Percentiles rank a stretch among this genome's conserved stretches.
These are phyloP conservation scores for Suillus ampliporus DNA, from an alignment of 768 basidiomycete species.

Conservation along the genomic window DNA sequence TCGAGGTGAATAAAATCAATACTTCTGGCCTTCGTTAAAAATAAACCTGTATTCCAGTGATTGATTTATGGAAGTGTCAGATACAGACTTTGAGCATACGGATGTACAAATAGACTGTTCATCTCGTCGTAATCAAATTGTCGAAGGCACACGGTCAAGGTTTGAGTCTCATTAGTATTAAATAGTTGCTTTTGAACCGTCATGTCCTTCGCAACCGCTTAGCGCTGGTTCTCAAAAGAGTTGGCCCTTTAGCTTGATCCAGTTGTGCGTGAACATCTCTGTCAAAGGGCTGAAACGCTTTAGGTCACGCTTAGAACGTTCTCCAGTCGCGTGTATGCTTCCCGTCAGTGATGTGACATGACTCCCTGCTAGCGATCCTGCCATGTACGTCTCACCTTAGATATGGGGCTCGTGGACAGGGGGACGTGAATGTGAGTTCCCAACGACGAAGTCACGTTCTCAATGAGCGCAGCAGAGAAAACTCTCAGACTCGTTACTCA, in stretches of 20 bases:
- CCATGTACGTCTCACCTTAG: no score
- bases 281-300: not conserved
- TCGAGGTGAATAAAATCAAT: not conserved
- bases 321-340: no score
- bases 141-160: no score
- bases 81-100: no score
- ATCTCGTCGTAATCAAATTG: not conserved
- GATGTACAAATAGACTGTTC: not conserved
- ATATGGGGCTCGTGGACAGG: no score
- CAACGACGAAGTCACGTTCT: no score
- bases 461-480: no score
- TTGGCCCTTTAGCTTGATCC: not conserved
- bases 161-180: no score
- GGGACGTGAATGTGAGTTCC: no score
- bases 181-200: not conserved
- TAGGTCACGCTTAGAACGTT: not conserved
- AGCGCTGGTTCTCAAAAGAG: not conserved
- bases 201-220: not conserved
- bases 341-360: no score
- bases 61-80: not conserved
- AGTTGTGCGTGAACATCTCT: not conserved
- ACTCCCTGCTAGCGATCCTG: no score
- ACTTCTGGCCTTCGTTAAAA: not conserved
- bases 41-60: not conserved
- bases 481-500: no score